A percentile compares a stretch with the other conserved stretches of the same genome.
phyloP scores from a whole-genome alignment of 257 asterid species.

The Salvia miltiorrhiza region DNA sequence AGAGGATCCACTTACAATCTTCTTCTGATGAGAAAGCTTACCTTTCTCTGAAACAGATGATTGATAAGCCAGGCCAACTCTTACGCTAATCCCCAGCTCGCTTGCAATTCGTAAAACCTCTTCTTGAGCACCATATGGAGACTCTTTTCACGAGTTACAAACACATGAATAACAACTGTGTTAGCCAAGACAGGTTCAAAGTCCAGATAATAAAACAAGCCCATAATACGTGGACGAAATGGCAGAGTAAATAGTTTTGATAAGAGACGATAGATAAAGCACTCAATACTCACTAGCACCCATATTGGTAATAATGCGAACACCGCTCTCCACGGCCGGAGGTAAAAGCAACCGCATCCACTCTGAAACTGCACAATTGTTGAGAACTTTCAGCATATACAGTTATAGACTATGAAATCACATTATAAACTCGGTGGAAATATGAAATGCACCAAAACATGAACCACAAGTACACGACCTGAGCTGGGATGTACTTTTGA shows the following conservation, averaged over 20 bases:
- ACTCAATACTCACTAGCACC: slow-evolving; percentile 76
- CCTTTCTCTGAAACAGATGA: slow-evolving; percentile 59
- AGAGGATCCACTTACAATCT: slow-evolving; percentile 13
- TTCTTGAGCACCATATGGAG: slow-evolving; percentile 76
- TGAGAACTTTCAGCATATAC: slow-evolving; percentile 24
- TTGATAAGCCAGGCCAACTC: slow-evolving; percentile 81
- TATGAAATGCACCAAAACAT: slow-evolving; percentile 1
- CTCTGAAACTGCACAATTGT: slow-evolving; percentile 68
- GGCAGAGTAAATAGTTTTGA: background rate
- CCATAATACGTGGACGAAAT: background rate
- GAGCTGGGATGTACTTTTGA: background rate
- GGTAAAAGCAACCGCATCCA: slow-evolving; percentile 96
- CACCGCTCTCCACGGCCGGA: slow-evolving; percentile 74
- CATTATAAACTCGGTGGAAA: slow-evolving; percentile 1
- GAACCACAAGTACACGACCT: slow-evolving; percentile 5
- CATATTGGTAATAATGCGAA: slow-evolving; percentile 90
- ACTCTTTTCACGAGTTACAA: slow-evolving; percentile 43
- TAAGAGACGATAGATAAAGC: slow-evolving; percentile 6
- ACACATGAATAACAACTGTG: slow-evolving; percentile 11
- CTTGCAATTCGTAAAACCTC: slow-evolving; percentile 70
- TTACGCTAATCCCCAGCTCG: slow-evolving; percentile 55
- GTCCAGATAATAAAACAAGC: background rate
- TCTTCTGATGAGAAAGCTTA: slow-evolving; percentile 22
- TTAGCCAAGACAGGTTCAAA: slow-evolving; percentile 12
- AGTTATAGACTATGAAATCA: background rate